phyloP scores from a whole-genome alignment of 2,329 filamentous ascomycete species.

The Ascochyta clinopodiicola region DNA sequence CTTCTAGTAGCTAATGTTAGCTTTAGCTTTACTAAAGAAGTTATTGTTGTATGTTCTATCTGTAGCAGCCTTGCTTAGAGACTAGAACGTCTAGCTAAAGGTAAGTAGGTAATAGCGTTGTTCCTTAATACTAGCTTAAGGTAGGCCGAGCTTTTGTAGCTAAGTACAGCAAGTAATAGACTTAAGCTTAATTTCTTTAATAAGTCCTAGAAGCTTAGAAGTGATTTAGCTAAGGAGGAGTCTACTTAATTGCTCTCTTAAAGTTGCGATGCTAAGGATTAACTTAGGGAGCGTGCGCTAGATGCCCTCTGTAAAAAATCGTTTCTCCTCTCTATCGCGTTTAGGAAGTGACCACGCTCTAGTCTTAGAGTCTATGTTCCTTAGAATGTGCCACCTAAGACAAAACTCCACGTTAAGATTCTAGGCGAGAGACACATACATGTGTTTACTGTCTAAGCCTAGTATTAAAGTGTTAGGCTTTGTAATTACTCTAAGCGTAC shows the following conservation, averaged over 20 bases:
- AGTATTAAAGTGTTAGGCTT: constrained; percentile 49
- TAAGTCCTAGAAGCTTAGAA: constrained; percentile 33
- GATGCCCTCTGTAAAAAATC: constrained; percentile 31
- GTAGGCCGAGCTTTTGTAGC: constrained; percentile 26
- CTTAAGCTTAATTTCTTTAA: constrained; percentile 23
- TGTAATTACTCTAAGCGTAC: constrained; percentile 30
- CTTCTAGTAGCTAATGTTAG: constrained; percentile 12
- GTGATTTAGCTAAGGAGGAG: constrained; percentile 44
- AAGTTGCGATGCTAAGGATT: constrained; percentile 39
- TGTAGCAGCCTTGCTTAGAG: constrained; percentile 30
- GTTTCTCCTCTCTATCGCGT: constrained; percentile 34
- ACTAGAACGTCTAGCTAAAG: constrained; percentile 28
- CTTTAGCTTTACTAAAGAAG: constrained; percentile 30
- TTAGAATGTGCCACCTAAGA: constrained; percentile 49
- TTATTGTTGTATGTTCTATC: constrained; percentile 29
- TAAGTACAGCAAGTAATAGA: constrained; percentile 17
- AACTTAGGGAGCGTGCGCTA: constrained; percentile 24
- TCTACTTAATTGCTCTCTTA: constrained; percentile 36
- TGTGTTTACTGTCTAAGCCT: constrained; percentile 33
- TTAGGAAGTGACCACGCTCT: constrained; percentile 22
- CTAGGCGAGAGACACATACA: constrained; percentile 35
- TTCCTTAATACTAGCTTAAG: constrained; percentile 27
- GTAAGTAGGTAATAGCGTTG: constrained; percentile 31
- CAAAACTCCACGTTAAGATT: constrained; percentile 42
- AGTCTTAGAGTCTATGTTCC: constrained; percentile 40